Evolutionary conservation across 106 monocot genomes (phyloP).

Genomic region (Apostasia ramifera): DNA sequence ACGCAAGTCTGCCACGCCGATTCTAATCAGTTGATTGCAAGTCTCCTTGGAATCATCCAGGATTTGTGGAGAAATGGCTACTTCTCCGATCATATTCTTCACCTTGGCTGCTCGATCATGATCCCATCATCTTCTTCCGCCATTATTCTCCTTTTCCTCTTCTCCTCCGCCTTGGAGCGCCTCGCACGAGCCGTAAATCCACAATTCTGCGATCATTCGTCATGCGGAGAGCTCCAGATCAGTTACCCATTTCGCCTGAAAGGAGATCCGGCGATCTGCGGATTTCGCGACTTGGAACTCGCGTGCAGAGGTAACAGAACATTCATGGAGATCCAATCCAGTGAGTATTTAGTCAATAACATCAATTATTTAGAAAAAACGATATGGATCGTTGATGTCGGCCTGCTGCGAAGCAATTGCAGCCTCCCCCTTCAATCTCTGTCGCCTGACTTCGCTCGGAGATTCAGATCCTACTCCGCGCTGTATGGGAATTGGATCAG

Average conservation of each 20-base stretch:
- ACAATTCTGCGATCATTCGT: neutral
- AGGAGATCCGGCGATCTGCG: neutral
- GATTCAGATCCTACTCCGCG: no score
- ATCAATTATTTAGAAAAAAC: neutral
- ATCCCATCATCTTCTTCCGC: no score
- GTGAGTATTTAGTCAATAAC: neutral
- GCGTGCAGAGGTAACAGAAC: slow-evolving; percentile 1
- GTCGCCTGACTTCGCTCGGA: no score
- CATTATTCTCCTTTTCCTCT: no score
- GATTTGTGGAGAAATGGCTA: no score
- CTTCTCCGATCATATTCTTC: no score
- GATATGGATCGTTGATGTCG: neutral
- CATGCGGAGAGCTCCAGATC: neutral
- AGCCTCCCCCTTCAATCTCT: neutral
- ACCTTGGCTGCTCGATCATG: no score
- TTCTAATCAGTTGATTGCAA: no score
- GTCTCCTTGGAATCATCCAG: no score
- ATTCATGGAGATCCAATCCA: neutral
- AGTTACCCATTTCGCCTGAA: neutral
- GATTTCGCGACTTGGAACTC: neutral
- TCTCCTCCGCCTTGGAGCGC: no score
- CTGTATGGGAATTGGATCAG: no score
- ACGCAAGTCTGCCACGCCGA: no score
- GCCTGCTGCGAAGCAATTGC: neutral
- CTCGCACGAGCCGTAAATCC: neutral